Conservation (phyloP, 345 rosid genomes). For the Mangifera indica region DNA sequence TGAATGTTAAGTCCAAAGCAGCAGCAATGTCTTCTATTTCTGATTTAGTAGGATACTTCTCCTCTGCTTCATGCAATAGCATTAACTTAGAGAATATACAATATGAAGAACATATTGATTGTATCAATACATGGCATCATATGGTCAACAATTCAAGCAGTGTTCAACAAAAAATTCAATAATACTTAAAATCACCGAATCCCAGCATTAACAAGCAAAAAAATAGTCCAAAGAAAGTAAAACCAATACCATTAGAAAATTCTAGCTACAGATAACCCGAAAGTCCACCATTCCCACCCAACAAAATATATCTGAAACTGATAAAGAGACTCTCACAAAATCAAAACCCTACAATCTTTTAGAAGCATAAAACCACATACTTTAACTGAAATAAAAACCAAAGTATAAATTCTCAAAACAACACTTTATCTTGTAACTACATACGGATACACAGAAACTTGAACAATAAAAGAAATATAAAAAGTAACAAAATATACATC, state of each 20-base stretch:
- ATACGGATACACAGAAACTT: background rate
- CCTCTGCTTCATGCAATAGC: conserved; percentile 45
- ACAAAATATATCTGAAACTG: background rate
- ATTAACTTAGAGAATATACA: conserved; percentile 12
- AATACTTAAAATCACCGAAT: background rate
- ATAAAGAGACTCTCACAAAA: background rate
- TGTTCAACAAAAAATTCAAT: background rate
- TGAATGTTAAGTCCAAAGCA: conserved; percentile 55
- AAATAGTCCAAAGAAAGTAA: background rate
- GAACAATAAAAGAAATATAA: background rate
- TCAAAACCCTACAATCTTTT: background rate
- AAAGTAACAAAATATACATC: background rate
- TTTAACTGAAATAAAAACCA: background rate
- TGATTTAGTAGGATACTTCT: conserved; percentile 52
- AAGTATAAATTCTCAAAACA: background rate
- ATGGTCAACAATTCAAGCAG: background rate
- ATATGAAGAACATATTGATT: background rate
- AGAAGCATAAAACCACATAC: no score
- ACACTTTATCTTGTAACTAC: background rate
- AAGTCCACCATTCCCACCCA: background rate
- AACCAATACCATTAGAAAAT: background rate
- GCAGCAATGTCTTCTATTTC: conserved; percentile 57
- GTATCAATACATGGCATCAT: background rate
- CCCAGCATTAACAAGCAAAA: background rate
- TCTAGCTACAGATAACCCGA: background rate